Base-by-base conservation (phyloP, 495 filamentous ascomycete species). In the Penicillium cosmopolitanum region DNA sequence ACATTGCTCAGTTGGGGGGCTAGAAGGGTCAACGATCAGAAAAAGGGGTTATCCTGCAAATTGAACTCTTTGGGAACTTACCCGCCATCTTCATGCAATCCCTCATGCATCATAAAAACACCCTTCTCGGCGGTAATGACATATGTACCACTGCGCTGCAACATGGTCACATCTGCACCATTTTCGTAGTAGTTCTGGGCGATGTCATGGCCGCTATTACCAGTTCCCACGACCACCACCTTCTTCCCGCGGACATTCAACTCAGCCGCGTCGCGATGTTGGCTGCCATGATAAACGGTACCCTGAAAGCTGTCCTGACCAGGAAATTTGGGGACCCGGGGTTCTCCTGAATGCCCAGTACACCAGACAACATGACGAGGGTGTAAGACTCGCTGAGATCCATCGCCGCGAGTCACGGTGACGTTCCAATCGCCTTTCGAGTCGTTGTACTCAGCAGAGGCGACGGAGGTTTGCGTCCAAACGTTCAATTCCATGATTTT, bases 201-300 rank as follows among this genome's bases (percentile, higher is more conserved):
- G 60, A 95, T 95, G 65, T 95, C 92, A 63, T 93, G 87, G n/a
- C 83, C 84, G 16, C 89, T 92, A 66, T 93, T 95, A 66, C 91
- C 90, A 44, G 86, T 89, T 4, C 92, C 92, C 4, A 96, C 84
- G 1, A 96, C 84, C n/a, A 94, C 73, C 0, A 85, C 91, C 53
- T 86, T 89, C 66, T 88, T 91, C 5, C 84, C 85, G 10, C 74
- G 72, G 8, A 76, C 68, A 36, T 75, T 63, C 15, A 59, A 54
- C 19, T 72, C 60, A 9, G 75, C 69, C 1, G 76, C 76, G 50
- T 79, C 74, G 12, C 57, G 53, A 61, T 80, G 76, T 47, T 79
- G 68, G 19, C 71, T 78, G 5, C 68, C 76, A 43, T 84, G 81
- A 55, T 78, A 80, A 4, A 76, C 63, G 2, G 60, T 74, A 1